phyloP scores from a whole-genome alignment of 495 filamentous ascomycete genomes.

The Xylaria castorea region DNA sequence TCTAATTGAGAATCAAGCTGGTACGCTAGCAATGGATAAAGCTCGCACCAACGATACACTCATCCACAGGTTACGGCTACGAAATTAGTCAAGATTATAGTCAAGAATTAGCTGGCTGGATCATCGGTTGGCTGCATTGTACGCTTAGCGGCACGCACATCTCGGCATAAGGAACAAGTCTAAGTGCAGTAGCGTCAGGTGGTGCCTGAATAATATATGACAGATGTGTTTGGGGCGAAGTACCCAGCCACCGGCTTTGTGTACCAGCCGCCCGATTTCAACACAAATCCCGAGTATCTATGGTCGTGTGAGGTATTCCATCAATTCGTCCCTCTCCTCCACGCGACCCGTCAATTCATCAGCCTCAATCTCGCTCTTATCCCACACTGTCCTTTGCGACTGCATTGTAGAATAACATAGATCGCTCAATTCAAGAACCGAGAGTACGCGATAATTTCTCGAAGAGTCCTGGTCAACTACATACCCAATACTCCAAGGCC shows the following conservation, averaged over 20 bases:
- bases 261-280: not conserved
- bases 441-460: not conserved
- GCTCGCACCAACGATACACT: too few relatives aligned
- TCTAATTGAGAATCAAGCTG: too few relatives aligned
- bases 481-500: not conserved
- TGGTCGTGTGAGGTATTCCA: not conserved
- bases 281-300: constrained; percentile 7
- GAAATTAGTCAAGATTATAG: not conserved
- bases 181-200: not conserved
- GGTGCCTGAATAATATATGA: not conserved
- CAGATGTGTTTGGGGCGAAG: too few relatives aligned
- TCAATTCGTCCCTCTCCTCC: not conserved
- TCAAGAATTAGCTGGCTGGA: too few relatives aligned
- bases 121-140: not conserved
- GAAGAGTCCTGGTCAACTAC: not conserved
- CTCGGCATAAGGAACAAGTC: not conserved
- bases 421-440: not conserved
- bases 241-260: not conserved
- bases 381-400: not conserved
- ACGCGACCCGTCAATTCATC: too few relatives aligned
- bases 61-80: not conserved
- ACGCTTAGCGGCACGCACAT: not conserved
- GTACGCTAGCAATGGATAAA: too few relatives aligned
- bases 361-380: too few relatives aligned
- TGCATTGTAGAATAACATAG: not conserved